phyloP scores from a whole-genome alignment of 2,329 filamentous ascomycete genomes.

The Furcasterigmium sp. region DNA sequence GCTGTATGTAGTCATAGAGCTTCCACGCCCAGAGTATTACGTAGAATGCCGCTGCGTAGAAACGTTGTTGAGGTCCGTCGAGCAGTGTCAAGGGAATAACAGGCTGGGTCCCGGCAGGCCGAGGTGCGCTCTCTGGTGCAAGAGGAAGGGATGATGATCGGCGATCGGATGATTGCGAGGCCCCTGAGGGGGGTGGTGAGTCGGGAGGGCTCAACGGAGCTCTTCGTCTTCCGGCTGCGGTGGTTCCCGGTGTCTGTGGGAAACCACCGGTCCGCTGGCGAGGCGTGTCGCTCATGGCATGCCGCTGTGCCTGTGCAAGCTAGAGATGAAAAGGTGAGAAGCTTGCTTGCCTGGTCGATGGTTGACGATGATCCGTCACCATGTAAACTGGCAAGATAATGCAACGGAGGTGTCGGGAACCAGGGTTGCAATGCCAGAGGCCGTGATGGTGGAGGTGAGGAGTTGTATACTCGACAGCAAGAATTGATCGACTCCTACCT shows the following conservation, averaged over 20 bases:
- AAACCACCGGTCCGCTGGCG: conserved; percentile 77
- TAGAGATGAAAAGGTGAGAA: not conserved
- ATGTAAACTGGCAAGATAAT: conserved; percentile 4
- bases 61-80: conserved; percentile 85
- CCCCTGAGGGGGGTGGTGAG: conserved; percentile 8
- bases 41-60: conserved; percentile 83
- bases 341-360: conserved; percentile 5
- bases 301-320: conserved; percentile 25
- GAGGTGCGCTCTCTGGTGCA: conserved; percentile 36
- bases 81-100: conserved; percentile 76
- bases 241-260: conserved; percentile 64
- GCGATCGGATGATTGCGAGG: conserved; percentile 4
- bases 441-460: no score
- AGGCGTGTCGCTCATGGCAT: conserved; percentile 81
- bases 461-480: no score
- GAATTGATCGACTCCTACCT: conserved; percentile 9
- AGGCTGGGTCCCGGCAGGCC: conserved; percentile 40
- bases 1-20: conserved; percentile 75
- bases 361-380: conserved; percentile 4
- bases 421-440: no score
- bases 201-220: conserved; percentile 21
- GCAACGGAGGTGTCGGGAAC: no score
- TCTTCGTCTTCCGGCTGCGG: conserved; percentile 27
- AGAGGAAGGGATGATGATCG: conserved; percentile 32
- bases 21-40: conserved; percentile 72